phyloP scores from a whole-genome alignment of 257 asterid species.

The Capsicum pubescens region DNA sequence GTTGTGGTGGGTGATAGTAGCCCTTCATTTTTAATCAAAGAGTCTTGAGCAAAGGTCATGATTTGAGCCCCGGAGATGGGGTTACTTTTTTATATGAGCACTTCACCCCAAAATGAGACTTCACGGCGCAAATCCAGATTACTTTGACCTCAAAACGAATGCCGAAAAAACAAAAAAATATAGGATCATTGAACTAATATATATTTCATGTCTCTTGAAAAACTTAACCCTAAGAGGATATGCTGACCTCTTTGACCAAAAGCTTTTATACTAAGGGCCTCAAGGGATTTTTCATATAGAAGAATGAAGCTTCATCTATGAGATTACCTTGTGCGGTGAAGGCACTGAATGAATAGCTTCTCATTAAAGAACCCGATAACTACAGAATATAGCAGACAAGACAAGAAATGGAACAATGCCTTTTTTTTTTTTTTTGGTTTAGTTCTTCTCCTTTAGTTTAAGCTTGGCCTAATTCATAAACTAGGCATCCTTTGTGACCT shows the following conservation, averaged over 20 bases:
- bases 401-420: not conserved
- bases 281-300: not conserved
- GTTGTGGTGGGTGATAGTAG: not conserved
- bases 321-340: not conserved
- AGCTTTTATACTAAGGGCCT: not conserved
- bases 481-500: not conserved
- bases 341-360: not conserved
- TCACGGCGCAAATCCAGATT: no score
- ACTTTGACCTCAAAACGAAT: not conserved
- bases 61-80: no score
- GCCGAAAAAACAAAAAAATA: not conserved
- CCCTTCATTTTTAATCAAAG: not conserved
- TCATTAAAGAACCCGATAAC: not conserved
- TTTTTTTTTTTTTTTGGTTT: not conserved
- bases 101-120: no score
- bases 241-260: not conserved
- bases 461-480: not conserved
- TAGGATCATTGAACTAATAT: not conserved
- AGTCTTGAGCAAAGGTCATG: no score
- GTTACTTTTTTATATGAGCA: no score
- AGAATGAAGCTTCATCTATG: not conserved
- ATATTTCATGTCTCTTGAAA: not conserved
- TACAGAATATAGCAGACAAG: not conserved
- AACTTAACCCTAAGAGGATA: not conserved
- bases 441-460: not conserved